Percentiles rank a stretch among this genome's conserved stretches.
Evolutionary conservation across 2,329 filamentous ascomycete genomes (phyloP).

Genomic region (Chaetomium olivaceum): DNA sequence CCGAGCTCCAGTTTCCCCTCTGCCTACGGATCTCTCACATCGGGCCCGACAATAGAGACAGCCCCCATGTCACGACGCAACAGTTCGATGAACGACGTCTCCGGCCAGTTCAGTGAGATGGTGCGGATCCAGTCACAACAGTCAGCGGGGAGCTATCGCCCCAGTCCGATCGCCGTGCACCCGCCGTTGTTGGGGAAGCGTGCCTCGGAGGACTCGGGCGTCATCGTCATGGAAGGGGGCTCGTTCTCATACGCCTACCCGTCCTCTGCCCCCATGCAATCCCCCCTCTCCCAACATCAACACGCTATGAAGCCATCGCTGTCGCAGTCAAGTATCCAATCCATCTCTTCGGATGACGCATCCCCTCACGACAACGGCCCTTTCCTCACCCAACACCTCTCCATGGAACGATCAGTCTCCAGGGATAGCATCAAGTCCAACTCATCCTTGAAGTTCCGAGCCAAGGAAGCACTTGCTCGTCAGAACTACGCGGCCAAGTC

Average conservation of each 20-base stretch:
- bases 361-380: slow-evolving; percentile 15
- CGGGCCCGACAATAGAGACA: slow-evolving; percentile 42
- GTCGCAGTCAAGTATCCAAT: slow-evolving; percentile 29
- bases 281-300: slow-evolving; percentile 19
- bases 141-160: slow-evolving; percentile 32
- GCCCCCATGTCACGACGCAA: slow-evolving; percentile 46
- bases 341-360: slow-evolving; percentile 20
- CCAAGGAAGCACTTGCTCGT: slow-evolving; percentile 49
- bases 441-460: slow-evolving; percentile 47
- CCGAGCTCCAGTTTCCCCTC: slow-evolving; percentile 38
- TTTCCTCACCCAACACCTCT: slow-evolving; percentile 25
- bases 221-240: slow-evolving; percentile 23
- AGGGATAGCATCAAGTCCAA: slow-evolving; percentile 50
- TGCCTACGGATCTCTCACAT: slow-evolving; percentile 47
- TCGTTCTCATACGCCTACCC: slow-evolving; percentile 22
- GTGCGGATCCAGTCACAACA: slow-evolving; percentile 44
- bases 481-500: slow-evolving; percentile 46
- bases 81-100: slow-evolving; percentile 42
- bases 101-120: slow-evolving; percentile 39
- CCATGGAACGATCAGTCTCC: slow-evolving; percentile 50
- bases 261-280: slow-evolving; percentile 27
- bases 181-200: slow-evolving; percentile 36
- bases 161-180: slow-evolving; percentile 24
- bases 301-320: slow-evolving; percentile 29
- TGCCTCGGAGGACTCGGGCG: slow-evolving; percentile 36